Base-by-base conservation (phyloP, 371 early-diverging fungal genomes). In the Blakeslea trispora region DNA sequence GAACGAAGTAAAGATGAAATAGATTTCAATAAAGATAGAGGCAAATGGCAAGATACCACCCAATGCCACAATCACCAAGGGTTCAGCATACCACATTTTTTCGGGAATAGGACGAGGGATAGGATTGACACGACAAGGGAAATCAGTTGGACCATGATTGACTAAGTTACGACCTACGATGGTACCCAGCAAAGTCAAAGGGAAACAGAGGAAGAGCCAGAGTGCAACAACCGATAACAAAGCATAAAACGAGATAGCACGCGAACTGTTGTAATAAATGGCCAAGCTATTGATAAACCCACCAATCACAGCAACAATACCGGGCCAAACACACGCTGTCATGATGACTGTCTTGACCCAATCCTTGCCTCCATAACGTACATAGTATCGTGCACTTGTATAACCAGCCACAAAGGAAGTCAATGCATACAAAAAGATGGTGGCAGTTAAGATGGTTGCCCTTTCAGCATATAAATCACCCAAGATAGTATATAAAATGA, bases 1-100 rank as follows among this genome's bases (percentile, higher is more conserved):
- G 63, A 93, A 91, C 1, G 91, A 89, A 19, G 91, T 84, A 67
- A 91, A 91, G 55, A 94, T 73, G 60, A 90, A 94, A 62, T 91
- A 92, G 53, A 92, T 82, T 77, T 94, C 94, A 63, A 94, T 90
- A 64, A 92, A 94, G 52, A 92, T 88, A 0, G 89, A 84, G 0
- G 79, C 89, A 68, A 94, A 94, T 0, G 92, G 94, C n/a, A 94
- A 69, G 17, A 94, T 62, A 31, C 93, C 93, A 14, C 86, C 87
- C n/a, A 82, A 39, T 0, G 78, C 69, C 42, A 84, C 83, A 55
- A 91, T 75, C 3, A 82, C 70, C 50, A 76, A 52, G 0, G 89
- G 89, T 42, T 89, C 86, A 5, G 81, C 66, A 50, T 87, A 90
- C 88, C 89, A 91, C 9, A 76, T 59, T 53, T 86, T 87, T 47